Conservation (phyloP, 2,329 filamentous ascomycete genomes). For the Cercospora sojina region DNA sequence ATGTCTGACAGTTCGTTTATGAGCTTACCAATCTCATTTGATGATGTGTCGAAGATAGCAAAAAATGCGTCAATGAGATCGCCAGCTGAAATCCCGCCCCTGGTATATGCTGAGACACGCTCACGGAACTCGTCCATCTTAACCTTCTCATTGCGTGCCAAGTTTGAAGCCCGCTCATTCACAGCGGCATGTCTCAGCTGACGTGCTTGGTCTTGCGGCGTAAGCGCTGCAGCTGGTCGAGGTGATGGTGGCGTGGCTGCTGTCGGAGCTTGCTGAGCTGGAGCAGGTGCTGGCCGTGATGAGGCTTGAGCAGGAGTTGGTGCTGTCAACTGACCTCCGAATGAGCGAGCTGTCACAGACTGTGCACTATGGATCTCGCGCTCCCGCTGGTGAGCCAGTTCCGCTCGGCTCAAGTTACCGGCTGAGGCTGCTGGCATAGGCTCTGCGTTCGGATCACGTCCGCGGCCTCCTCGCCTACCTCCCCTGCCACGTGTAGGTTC, state of each 20-base stretch:
- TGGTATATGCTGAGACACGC: slow-evolving; percentile 75
- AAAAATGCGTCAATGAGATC: slow-evolving; percentile 87
- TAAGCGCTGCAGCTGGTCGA: slow-evolving; percentile 46
- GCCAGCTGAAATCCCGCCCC: slow-evolving; percentile 65
- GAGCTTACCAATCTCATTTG: slow-evolving; percentile 79
- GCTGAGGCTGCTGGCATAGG: slow-evolving; percentile 72
- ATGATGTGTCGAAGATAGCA: slow-evolving; percentile 75
- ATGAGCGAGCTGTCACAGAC: slow-evolving; percentile 73
- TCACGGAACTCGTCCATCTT: slow-evolving; percentile 78
- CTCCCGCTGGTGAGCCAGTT: slow-evolving; percentile 87
- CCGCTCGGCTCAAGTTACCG: slow-evolving; percentile 78
- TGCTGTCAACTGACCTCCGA: slow-evolving; percentile 63
- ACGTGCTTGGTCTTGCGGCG: slow-evolving; percentile 77
- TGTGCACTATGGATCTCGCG: slow-evolving; percentile 88
- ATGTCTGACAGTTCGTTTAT: slow-evolving; percentile 90
- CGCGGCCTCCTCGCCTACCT: slow-evolving; percentile 56
- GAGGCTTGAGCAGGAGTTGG: slow-evolving; percentile 41
- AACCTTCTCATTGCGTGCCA: slow-evolving; percentile 71
- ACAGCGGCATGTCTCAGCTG: slow-evolving; percentile 78
- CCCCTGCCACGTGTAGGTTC: slow-evolving; percentile 54
- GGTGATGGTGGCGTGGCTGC: slow-evolving; percentile 42
- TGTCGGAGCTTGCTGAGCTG: slow-evolving; percentile 19
- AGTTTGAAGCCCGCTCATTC: slow-evolving; percentile 76
- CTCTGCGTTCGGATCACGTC: slow-evolving; percentile 84
- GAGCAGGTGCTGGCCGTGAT: slow-evolving; percentile 33